Percentiles rank a stretch among this genome's conserved stretches.
phyloP scores from a whole-genome alignment of 1,284 basidiomycete genomes.

The Trametes pubescens region DNA sequence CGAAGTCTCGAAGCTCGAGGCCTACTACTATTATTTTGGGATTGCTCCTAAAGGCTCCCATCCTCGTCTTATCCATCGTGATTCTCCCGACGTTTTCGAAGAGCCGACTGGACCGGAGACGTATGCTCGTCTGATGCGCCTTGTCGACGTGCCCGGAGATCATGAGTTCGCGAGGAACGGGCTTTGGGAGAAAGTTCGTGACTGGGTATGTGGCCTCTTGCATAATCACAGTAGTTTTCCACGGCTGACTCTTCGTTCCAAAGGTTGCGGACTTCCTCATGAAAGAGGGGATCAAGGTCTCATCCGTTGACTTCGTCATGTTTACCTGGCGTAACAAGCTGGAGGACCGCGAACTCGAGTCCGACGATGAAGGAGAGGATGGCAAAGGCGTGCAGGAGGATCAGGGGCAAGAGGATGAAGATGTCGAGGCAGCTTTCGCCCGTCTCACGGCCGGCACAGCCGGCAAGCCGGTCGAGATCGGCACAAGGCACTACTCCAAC shows the following conservation, averaged over 20 bases:
- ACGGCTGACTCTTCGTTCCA: conserved; percentile 38
- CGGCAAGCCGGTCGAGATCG: conserved; percentile 30
- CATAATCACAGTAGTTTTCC: conserved; percentile 30
- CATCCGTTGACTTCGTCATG: conserved; percentile 43
- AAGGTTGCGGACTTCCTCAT: conserved; percentile 41
- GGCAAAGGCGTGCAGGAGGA: background rate
- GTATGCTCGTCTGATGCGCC: conserved; percentile 44
- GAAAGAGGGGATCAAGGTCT: conserved; percentile 27
- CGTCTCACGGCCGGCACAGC: conserved; percentile 32
- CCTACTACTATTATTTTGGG: conserved; percentile 7
- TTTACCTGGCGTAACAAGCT: conserved; percentile 44
- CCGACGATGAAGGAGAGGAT: conserved; percentile 36
- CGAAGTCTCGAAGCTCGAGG: too few species aligned
- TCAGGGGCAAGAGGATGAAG: conserved; percentile 22
- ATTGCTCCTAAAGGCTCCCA: conserved; percentile 35
- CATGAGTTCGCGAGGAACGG: conserved; percentile 44
- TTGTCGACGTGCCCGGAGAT: conserved; percentile 43
- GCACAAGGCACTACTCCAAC: conserved; percentile 34
- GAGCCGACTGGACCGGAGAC: conserved; percentile 45
- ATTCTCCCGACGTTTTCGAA: conserved; percentile 45
- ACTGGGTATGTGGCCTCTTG: conserved; percentile 41
- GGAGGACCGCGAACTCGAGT: conserved; percentile 30
- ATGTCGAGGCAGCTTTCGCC: conserved; percentile 32
- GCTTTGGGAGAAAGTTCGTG: conserved; percentile 39
- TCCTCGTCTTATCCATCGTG: conserved; percentile 50